Evolutionary conservation across 441 rosid genomes (phyloP).

Genomic region (Syzygium syzygioides): DNA sequence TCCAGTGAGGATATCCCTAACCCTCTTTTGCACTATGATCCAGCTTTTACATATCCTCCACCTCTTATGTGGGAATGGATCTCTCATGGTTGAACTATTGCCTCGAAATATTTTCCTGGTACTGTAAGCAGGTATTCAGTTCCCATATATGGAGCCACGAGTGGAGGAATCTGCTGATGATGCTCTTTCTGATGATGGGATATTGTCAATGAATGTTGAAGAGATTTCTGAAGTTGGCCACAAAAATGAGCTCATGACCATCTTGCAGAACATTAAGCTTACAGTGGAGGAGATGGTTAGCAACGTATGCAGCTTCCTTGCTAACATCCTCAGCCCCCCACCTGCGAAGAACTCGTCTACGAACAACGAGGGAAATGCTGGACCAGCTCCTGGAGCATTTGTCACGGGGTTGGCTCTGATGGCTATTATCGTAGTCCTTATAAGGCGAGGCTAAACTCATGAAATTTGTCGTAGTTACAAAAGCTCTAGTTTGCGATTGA

Average conservation of each 20-base stretch:
- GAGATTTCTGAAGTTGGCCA: neutral
- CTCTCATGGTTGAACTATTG: neutral
- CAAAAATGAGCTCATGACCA: conserved; percentile 2
- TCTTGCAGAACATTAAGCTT: conserved; percentile 25
- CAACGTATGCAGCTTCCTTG: conserved; percentile 23
- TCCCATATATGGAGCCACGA: neutral
- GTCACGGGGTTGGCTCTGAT: conserved; percentile 49
- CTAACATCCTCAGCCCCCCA: conserved; percentile 27
- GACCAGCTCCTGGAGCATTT: conserved; percentile 23
- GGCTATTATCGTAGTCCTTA: conserved; percentile 45
- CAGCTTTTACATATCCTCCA: neutral
- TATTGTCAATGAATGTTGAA: neutral
- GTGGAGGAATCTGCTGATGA: conserved; percentile 4
- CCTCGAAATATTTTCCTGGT: neutral
- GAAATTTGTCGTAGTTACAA: neutral
- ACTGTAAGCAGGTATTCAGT: neutral
- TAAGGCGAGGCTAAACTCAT: conserved; percentile 39
- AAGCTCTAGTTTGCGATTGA: neutral
- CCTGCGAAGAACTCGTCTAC: conserved; percentile 10
- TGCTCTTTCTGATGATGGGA: conserved; percentile 14
- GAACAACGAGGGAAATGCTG: conserved; percentile 19
- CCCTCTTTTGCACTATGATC: neutral
- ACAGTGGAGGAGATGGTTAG: conserved; percentile 10
- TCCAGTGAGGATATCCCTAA: conserved; percentile 17
- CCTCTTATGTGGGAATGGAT: neutral